Evolutionary conservation across 106 monocot genomes (phyloP), one percentile per base, ranked within the genome.

Genomic region (Acanthochlamys bracteata): DNA sequence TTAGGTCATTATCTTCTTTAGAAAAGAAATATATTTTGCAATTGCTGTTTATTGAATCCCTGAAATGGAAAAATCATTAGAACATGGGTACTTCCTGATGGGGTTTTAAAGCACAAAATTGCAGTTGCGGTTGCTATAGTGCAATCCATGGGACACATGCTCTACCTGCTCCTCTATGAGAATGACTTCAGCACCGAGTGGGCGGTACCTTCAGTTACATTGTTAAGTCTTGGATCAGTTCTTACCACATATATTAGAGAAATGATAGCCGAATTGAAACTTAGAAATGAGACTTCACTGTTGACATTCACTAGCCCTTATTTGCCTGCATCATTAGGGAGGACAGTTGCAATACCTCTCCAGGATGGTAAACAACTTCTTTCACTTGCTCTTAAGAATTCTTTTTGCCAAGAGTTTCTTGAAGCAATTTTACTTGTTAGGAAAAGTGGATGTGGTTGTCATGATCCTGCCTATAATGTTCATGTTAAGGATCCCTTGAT

Each of bases 271-370:
- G 96, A 91, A 49, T 74, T 98, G 41, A 98, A 98, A 78, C 91
- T 98, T 59, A 91, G 96, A 72, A 98, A 98, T 70, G 96, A 91
- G 64, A 98, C 91, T 39, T 98, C 96, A 19, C 88, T 98, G 55
- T 73, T 98, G 67, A 98, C 92, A 76, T 98, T 98, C 64, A 98
- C 96, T 0, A 88, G 88, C 60, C 92, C 96, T 46, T 92, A 92
- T 58, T 83, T 98, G 72, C 96, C 96, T 22, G 88, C 88, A 40
- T 88, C 91, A 46, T 91, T 98, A 79, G 96, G 96, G 42, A 82
- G 88, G 66, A 98, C 88, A 59, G 78, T 81, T 74, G 75, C 83
- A 27, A 78, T 92, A 56, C 91, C 88, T 55, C 88, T 92, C 80
- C 82, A 98, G 52, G 88, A 98, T 73, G 91, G 85, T 33, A 98